phyloP scores from a whole-genome alignment of 2,329 filamentous ascomycete genomes.

The Colletotrichum somersetense region DNA sequence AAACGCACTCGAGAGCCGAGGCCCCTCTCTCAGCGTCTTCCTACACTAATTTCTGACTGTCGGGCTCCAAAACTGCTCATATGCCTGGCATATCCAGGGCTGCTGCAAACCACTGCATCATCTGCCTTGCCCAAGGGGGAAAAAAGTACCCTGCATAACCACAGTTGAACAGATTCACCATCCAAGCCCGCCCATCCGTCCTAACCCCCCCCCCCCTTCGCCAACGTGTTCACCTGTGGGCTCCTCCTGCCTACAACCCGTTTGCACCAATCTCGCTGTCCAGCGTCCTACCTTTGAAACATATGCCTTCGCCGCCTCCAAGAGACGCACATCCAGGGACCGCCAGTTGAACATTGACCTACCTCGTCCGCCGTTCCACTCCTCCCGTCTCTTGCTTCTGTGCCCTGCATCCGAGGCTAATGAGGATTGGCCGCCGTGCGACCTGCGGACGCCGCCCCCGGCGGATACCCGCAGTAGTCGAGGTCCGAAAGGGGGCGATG shows the following conservation, averaged over 20 bases:
- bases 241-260: not conserved
- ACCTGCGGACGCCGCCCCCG: not conserved
- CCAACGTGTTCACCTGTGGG: not conserved
- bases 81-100: not conserved
- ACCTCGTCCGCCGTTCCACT: conserved; percentile 3
- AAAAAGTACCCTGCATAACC: conserved; percentile 16
- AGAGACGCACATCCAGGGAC: too few relatives aligned
- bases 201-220: not conserved
- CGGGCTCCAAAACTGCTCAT: not conserved
- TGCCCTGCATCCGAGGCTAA: not conserved
- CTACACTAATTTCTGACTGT: not conserved
- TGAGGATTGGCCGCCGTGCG: not conserved
- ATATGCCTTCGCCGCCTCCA: conserved; percentile 6
- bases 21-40: too few relatives aligned
- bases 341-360: not conserved
- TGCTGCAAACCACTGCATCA: not conserved
- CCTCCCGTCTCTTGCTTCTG: not conserved
- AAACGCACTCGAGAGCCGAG: not conserved
- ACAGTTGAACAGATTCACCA: not conserved
- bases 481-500: not conserved
- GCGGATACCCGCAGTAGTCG: not conserved
- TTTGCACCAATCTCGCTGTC: conserved; percentile 5
- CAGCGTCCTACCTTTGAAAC: not conserved
- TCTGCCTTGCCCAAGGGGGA: not conserved
- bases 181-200: not conserved